Evolutionary conservation across 495 filamentous ascomycete species (phyloP).

Genomic region (Entonaema liquescens): DNA sequence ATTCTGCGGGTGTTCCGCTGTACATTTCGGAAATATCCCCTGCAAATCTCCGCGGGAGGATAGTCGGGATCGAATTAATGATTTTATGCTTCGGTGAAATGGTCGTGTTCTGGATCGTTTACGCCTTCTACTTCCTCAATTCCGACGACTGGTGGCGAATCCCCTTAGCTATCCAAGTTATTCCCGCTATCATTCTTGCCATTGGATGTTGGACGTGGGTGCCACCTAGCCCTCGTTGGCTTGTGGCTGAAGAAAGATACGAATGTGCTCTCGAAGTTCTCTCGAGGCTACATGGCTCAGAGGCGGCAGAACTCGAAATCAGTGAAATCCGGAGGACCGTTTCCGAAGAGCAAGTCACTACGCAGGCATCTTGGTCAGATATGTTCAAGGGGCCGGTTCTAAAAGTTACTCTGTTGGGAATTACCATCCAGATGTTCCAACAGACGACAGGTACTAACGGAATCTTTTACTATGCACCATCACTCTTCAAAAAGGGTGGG

Average conservation of each 20-base stretch:
- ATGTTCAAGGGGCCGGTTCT: conserved; percentile 45
- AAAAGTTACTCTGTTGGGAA: conserved; percentile 37
- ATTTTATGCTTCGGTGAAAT: conserved; percentile 58
- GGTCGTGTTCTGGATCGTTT: conserved; percentile 59
- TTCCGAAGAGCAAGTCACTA: conserved; percentile 41
- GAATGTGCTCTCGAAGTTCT: conserved; percentile 60
- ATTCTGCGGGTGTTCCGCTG: conserved; percentile 60
- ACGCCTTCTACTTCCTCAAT: conserved; percentile 54
- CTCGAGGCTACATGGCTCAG: conserved; percentile 59
- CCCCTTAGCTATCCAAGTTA: conserved; percentile 63
- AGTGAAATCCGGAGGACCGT: conserved; percentile 49
- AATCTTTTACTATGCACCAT: conserved; percentile 40
- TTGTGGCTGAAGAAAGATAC: conserved; percentile 59
- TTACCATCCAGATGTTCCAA: conserved; percentile 39
- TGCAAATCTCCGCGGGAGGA: conserved; percentile 56
- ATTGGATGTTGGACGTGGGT: conserved; percentile 60
- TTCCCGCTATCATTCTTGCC: conserved; percentile 52
- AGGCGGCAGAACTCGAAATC: conserved; percentile 47
- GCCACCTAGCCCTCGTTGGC: conserved; percentile 64
- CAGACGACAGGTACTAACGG: conserved; percentile 42
- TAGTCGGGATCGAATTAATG: conserved; percentile 53
- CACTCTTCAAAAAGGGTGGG: conserved; percentile 41
- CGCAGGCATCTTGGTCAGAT: conserved; percentile 38
- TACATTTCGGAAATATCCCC: conserved; percentile 64
- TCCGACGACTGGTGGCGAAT: conserved; percentile 61